Conservation (phyloP, 1,284 basidiomycete species). For the Malassezia equina region DNA sequence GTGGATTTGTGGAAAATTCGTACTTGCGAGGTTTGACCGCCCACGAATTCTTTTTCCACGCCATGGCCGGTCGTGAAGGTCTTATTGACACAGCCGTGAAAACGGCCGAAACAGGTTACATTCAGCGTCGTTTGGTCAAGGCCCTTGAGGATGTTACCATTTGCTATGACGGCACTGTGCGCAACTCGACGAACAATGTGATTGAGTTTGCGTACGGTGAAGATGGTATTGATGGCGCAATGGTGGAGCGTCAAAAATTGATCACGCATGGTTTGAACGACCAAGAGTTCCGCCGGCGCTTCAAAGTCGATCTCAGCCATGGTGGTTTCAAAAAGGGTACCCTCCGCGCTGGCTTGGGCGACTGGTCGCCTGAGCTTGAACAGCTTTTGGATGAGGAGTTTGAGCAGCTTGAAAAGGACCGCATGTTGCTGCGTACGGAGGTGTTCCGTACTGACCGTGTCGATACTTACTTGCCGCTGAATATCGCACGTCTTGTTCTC, state of each 20-base stretch:
- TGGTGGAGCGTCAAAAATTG: conserved; percentile 87
- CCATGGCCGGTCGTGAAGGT: conserved; percentile 99
- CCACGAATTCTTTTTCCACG: conserved; percentile 99
- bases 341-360: conserved; percentile 87
- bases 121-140: conserved; percentile 94
- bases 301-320: conserved; percentile 73
- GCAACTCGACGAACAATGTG: conserved; percentile 66
- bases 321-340: conserved; percentile 55
- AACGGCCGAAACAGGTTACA: conserved; percentile 98
- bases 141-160: conserved; percentile 96
- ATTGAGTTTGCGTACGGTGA: conserved; percentile 96
- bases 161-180: conserved; percentile 92
- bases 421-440: conserved; percentile 65
- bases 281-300: conserved; percentile 75
- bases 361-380: conserved; percentile 75
- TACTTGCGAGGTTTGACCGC: conserved; percentile 93
- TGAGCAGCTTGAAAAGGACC: conserved; percentile 64
- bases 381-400: conserved; percentile 80
- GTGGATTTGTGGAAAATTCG: conserved; percentile 99
- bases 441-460: conserved; percentile 65
- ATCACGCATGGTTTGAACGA: conserved; percentile 77
- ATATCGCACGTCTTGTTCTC: conserved; percentile 84
- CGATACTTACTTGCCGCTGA: conserved; percentile 57
- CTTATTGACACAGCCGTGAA: conserved; percentile 99
- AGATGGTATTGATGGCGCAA: conserved; percentile 96